A percentile compares a stretch with the other conserved stretches of the same genome.
phyloP scores from a whole-genome alignment of 257 asterid genomes.

The Fraxinus cuspidata region DNA sequence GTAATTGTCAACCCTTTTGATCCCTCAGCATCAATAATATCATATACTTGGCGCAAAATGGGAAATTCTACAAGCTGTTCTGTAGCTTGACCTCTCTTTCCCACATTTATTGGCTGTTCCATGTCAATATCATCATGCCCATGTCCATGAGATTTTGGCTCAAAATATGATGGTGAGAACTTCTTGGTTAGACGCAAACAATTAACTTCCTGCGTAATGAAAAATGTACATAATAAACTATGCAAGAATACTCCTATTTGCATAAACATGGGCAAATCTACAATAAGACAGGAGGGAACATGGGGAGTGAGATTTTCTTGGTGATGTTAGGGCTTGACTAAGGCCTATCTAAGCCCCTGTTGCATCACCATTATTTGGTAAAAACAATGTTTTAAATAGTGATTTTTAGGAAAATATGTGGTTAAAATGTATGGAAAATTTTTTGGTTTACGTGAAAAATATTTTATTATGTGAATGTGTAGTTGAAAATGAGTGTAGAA shows the following conservation, averaged over 20 bases:
- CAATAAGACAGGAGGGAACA: neutral
- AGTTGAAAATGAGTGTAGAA: too few species aligned
- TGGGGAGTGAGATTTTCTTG: neutral
- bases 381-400: too few species aligned
- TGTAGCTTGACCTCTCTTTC: slow-evolving; percentile 68
- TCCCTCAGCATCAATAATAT: slow-evolving; percentile 85
- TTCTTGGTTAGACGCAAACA: slow-evolving; percentile 77
- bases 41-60: slow-evolving; percentile 78
- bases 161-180: slow-evolving; percentile 74
- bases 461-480: too few species aligned
- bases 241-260: slow-evolving; percentile 11
- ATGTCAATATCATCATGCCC: slow-evolving; percentile 42
- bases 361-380: too few species aligned
- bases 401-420: too few species aligned
- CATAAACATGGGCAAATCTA: neutral
- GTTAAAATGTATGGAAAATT: too few species aligned
- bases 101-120: slow-evolving; percentile 46
- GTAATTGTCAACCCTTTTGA: slow-evolving; percentile 67
- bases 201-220: slow-evolving; percentile 58
- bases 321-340: neutral
- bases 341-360: neutral
- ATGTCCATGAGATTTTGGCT: slow-evolving; percentile 50
- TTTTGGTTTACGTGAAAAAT: too few species aligned
- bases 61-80: slow-evolving; percentile 88
- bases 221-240: slow-evolving; percentile 13